Conservation (phyloP, 2,329 filamentous ascomycete species). For the Ceratocystis cacaofunesta region DNA sequence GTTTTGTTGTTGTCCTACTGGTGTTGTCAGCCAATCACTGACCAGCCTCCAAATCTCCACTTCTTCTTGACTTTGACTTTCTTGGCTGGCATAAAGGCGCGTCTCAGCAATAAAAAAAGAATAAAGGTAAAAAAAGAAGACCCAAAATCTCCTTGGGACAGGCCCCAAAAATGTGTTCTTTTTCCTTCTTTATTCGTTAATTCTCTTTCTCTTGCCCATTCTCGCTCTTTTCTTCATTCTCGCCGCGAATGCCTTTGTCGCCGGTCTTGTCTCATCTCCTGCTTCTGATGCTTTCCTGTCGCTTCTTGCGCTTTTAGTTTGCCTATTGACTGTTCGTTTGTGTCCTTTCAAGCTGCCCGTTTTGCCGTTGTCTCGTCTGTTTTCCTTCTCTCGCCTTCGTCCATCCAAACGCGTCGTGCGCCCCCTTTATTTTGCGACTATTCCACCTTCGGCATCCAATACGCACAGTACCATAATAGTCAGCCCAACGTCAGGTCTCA, state of each 20-base stretch:
- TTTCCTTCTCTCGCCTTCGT: neutral
- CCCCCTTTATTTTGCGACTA: constrained; percentile 10
- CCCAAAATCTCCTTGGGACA: too few relatives aligned
- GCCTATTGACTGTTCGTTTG: neutral
- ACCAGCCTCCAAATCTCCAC: constrained; percentile 3
- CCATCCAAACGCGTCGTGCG: constrained; percentile 6
- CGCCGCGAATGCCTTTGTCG: neutral
- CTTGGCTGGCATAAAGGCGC: constrained; percentile 6
- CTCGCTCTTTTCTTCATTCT: neutral
- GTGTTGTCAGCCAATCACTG: neutral
- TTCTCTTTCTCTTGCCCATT: neutral
- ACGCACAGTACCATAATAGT: neutral
- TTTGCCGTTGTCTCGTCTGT: too few relatives aligned
- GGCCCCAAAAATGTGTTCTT: neutral
- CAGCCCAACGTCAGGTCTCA: neutral
- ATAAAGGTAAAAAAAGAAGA: neutral
- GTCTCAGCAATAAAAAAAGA: neutral
- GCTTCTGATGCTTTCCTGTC: neutral
- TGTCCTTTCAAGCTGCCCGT: too few relatives aligned
- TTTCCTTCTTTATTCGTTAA: neutral
- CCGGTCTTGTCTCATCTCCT: neutral
- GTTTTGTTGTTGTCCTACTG: neutral
- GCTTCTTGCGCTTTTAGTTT: neutral
- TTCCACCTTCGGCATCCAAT: constrained; percentile 4
- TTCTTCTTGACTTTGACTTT: neutral